Evolutionary conservation across 305 asterid genomes (phyloP).

Genomic region (Fraxinus ornus): DNA sequence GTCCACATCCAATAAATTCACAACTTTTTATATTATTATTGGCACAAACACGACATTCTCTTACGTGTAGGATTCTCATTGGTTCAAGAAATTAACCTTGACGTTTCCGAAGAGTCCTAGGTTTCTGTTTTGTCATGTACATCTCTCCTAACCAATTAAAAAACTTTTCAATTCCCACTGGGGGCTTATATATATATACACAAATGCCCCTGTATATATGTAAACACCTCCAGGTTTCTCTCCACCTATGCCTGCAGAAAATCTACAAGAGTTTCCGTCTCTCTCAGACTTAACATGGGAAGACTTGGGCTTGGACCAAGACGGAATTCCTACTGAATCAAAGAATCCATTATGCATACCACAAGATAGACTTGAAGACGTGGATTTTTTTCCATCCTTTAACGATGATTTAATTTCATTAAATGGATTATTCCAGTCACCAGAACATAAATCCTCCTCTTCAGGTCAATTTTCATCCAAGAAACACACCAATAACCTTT

Average conservation of each 20-base stretch:
- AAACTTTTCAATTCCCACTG: not conserved
- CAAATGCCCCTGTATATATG: not conserved
- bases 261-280: not conserved
- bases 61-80: not conserved
- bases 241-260: not conserved
- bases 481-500: not conserved
- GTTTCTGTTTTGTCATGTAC: not conserved
- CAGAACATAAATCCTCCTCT: not conserved
- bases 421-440: not conserved
- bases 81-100: not conserved
- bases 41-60: not conserved
- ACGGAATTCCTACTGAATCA: not conserved
- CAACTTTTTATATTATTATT: not conserved
- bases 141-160: not conserved
- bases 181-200: not conserved
- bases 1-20: not conserved
- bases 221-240: not conserved
- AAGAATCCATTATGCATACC: conserved; percentile 25
- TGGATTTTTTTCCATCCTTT: conserved; percentile 24
- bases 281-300: not conserved
- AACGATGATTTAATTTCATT: conserved; percentile 11
- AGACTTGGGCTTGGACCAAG: not conserved
- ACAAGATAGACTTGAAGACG: conserved; percentile 24
- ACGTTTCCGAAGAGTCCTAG: not conserved
- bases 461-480: not conserved